Evolutionary conservation across 805 yeast genomes (phyloP).

Genomic region (Candida lessepsii): DNA sequence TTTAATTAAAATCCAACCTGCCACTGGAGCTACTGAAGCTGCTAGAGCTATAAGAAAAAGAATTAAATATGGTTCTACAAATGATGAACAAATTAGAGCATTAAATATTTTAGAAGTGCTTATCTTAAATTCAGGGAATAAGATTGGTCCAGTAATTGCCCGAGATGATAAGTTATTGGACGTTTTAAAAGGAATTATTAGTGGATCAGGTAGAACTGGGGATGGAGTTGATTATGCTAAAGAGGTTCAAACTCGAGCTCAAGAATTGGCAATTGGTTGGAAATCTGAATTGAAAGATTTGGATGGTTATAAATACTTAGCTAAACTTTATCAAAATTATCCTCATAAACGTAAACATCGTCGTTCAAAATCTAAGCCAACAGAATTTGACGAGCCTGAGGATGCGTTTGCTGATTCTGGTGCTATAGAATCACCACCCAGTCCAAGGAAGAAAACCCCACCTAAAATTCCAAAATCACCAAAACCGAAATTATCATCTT

Average conservation of each 20-base stretch:
- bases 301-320: constrained; percentile 49
- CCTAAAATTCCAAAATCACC: constrained; percentile 27
- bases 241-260: constrained; percentile 47
- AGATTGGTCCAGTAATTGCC: constrained; percentile 47
- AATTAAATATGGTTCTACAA: constrained; percentile 73
- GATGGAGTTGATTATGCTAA: constrained; percentile 35
- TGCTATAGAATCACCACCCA: constrained; percentile 13
- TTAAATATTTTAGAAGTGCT: constrained; percentile 42
- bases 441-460: constrained; percentile 18
- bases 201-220: constrained; percentile 35
- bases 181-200: constrained; percentile 53
- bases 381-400: constrained; percentile 3
- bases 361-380: background rate
- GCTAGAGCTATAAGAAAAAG: constrained; percentile 89
- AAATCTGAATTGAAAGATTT: constrained; percentile 50
- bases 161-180: constrained; percentile 68
- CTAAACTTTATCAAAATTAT: constrained; percentile 42
- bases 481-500: constrained; percentile 20
- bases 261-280: constrained; percentile 66
- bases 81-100: constrained; percentile 64
- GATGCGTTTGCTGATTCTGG: constrained; percentile 13
- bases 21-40: constrained; percentile 59
- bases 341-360: constrained; percentile 34
- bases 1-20: constrained; percentile 40
- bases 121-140: constrained; percentile 43